These are phyloP conservation scores for Colletotrichum coccodes DNA, from an alignment of 2,329 filamentous ascomycete species.

Conservation along the genomic window DNA sequence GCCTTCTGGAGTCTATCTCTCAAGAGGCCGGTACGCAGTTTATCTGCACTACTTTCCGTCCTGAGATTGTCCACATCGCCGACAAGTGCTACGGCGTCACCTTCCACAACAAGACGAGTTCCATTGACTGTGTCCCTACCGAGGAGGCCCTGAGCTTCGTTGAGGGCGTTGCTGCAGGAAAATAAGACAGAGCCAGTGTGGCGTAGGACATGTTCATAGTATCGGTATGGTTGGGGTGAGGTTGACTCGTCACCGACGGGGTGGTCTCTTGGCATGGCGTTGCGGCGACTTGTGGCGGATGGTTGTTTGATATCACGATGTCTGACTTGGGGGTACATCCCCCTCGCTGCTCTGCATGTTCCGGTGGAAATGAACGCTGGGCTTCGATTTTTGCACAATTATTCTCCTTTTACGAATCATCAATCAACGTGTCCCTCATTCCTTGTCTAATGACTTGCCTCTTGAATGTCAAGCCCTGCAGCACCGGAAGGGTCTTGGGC, in stretches of 20 bases:
- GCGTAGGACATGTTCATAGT: conserved; percentile 3
- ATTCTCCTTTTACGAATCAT: conserved; percentile 15
- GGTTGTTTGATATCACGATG: conserved; percentile 29
- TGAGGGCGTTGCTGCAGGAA: conserved; percentile 73
- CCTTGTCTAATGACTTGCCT: background rate
- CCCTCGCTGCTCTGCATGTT: background rate
- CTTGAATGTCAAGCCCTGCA: background rate
- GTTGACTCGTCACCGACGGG: background rate
- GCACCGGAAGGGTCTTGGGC: background rate
- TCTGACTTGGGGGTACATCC: background rate
- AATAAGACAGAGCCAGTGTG: background rate
- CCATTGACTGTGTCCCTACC: conserved; percentile 87
- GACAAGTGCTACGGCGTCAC: conserved; percentile 98
- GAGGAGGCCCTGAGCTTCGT: conserved; percentile 95
- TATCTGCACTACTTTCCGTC: conserved; percentile 98
- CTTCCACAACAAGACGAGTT: conserved; percentile 93
- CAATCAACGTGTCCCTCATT: background rate
- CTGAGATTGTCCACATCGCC: conserved; percentile 93
- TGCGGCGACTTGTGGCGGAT: conserved; percentile 30
- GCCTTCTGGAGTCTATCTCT: conserved; percentile 84
- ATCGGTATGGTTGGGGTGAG: conserved; percentile 1
- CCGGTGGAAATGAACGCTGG: conserved; percentile 12
- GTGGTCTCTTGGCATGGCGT: conserved; percentile 26
- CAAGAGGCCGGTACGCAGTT: conserved; percentile 79
- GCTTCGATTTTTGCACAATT: conserved; percentile 7